Evolutionary conservation across 768 basidiomycete species (phyloP).

Genomic region (Lenzites betulinus): DNA sequence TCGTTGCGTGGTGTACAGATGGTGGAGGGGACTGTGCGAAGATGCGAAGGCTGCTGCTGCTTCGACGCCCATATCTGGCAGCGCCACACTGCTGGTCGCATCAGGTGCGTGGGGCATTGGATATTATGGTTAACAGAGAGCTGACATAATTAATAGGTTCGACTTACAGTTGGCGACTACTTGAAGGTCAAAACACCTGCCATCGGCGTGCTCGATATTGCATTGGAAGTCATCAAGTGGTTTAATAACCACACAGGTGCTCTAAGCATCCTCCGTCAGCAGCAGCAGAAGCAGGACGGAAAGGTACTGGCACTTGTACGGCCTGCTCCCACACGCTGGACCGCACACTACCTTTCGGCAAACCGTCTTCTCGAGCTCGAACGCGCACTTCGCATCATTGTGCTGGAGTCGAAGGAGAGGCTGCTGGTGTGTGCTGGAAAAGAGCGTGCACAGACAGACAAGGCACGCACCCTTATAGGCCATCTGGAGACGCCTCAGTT

Average conservation of each 20-base stretch:
- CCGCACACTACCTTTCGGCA: constrained; percentile 28
- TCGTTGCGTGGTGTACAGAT: neutral
- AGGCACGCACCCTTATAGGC: neutral
- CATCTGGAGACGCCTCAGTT: neutral
- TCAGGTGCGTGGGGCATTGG: neutral
- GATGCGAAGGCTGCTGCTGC: neutral
- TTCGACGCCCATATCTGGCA: neutral
- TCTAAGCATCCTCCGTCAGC: constrained; percentile 30
- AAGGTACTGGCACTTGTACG: constrained; percentile 28
- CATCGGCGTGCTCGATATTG: constrained; percentile 3
- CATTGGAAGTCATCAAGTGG: constrained; percentile 33
- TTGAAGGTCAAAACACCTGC: neutral
- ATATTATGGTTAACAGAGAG: too few species aligned
- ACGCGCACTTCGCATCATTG: constrained; percentile 15
- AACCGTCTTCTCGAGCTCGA: constrained; percentile 29
- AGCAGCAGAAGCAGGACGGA: constrained; percentile 24
- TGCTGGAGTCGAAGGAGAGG: constrained; percentile 19
- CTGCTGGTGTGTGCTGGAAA: constrained; percentile 16
- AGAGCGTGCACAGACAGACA: neutral
- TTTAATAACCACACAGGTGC: constrained; percentile 37
- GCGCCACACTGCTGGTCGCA: neutral
- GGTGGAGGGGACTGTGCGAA: neutral
- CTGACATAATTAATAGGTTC: neutral
- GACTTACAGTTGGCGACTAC: neutral
- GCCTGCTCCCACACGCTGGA: constrained; percentile 40